Evolutionary conservation across 441 rosid genomes (phyloP), one percentile per base, ranked within the genome.

Genomic region (Bruguiera hainesii): DNA sequence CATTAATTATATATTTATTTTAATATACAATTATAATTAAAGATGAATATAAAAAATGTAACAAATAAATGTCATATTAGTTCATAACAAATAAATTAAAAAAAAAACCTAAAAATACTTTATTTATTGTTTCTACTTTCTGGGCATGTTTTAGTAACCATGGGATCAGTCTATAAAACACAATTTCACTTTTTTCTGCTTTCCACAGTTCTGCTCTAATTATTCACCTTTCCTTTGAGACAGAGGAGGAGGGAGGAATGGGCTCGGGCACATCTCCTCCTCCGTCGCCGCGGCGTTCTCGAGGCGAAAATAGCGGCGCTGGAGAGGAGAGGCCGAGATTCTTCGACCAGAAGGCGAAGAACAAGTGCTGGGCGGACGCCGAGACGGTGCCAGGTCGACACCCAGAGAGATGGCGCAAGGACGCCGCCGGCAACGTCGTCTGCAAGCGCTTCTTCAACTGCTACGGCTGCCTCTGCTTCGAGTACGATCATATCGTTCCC

Each of bases 381-480:
- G 92, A 83, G 18, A 64, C 60, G 13, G 88, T 91, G 3, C 89
- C 91, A 1, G 93, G 97, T 61, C 85, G 97, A 66, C 97, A 93
- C 74, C 98, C 96, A 28, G 97, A 88, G 68, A 71, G 97, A 72
- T 93, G 98, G 98, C 96, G 95, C 63, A 86, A 85, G 75, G 98
- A 93, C 76, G 89, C 86, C 7, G 95, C 95, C 46, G 95, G 96
- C 1, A 93, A 91, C 79, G 65, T 89, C 3, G 94, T 93, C 71
- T 90, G 97, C 81, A 89, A 84, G 75, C 90, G 96, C 56, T 85
- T 90, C 81, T 78, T 87, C 75, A 93, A 93, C 74, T 93, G 98
- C 77, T 71, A 67, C 20, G 97, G 97, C 2, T 90, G 97, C 73
- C 95, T 93, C 67, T 93, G 96, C 79, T 93, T 86, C 81, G 89